phyloP scores from a whole-genome alignment of 2,329 filamentous ascomycete genomes.

The Pseudogymnoascus sp. region DNA sequence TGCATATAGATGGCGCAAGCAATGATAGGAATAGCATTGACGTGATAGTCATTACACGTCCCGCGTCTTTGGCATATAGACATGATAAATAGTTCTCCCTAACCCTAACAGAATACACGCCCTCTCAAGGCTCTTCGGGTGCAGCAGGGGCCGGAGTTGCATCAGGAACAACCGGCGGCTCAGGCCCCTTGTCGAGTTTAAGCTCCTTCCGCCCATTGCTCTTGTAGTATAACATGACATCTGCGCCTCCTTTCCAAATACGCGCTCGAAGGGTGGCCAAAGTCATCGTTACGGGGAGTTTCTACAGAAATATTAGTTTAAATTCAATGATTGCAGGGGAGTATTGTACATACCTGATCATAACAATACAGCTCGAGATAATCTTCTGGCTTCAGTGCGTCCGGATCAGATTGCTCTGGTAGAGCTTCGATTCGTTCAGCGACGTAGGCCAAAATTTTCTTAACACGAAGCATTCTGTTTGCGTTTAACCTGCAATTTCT shows the following conservation, averaged over 20 bases:
- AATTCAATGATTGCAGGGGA: neutral
- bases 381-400: constrained; percentile 71
- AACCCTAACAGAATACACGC: neutral
- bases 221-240: constrained; percentile 86
- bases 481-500: constrained; percentile 88
- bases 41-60: neutral
- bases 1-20: constrained; percentile 19
- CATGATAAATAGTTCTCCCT: neutral
- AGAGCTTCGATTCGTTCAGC: constrained; percentile 79
- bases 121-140: neutral
- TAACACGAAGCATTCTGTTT: constrained; percentile 90
- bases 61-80: constrained; percentile 1
- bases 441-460: constrained; percentile 88
- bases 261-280: constrained; percentile 88
- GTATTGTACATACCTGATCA: constrained; percentile 59
- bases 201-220: constrained; percentile 60
- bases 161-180: neutral
- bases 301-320: constrained; percentile 17
- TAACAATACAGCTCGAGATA: constrained; percentile 95
- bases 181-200: neutral
- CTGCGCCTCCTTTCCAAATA: constrained; percentile 90
- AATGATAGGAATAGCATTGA: constrained; percentile 4
- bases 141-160: neutral
- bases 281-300: constrained; percentile 73
- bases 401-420: constrained; percentile 49